Evolutionary conservation across 306 rosid genomes (phyloP).

Genomic region (Cucurbita pepo): DNA sequence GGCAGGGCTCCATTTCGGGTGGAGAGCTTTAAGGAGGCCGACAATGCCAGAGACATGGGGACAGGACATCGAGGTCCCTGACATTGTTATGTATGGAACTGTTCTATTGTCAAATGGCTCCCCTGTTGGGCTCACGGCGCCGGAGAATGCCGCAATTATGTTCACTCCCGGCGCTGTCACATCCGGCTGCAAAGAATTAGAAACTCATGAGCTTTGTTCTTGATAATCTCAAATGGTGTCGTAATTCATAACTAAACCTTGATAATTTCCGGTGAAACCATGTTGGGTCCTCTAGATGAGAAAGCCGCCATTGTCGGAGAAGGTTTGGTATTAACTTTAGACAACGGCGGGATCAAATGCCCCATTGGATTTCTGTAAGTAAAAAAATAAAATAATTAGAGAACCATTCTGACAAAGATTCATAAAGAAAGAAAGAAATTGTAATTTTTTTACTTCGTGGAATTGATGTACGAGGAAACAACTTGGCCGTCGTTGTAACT

Average conservation of each 20-base stretch:
- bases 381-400: background rate
- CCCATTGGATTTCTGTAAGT: constrained; percentile 45
- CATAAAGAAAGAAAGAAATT: too few relatives aligned
- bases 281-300: constrained; percentile 61
- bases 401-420: too few relatives aligned
- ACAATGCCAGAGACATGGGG: constrained; percentile 63
- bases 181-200: constrained; percentile 37
- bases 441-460: background rate
- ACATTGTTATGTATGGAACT: constrained; percentile 30
- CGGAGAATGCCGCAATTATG: constrained; percentile 44
- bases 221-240: too few relatives aligned
- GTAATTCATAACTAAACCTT: constrained; percentile 14
- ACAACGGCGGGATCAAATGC: constrained; percentile 24
- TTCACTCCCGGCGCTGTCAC: constrained; percentile 63
- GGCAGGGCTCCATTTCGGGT: constrained; percentile 53
- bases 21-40: constrained; percentile 48
- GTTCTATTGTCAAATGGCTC: constrained; percentile 22
- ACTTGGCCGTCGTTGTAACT: too few relatives aligned
- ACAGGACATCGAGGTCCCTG: constrained; percentile 80
- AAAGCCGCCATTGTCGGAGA: constrained; percentile 56
- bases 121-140: constrained; percentile 27
- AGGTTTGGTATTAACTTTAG: constrained; percentile 25
- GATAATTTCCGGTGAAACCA: constrained; percentile 36
- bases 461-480: background rate
- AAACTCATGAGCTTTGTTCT: too few relatives aligned